Conservation (phyloP, 192 early-diverging fungal species). For the Mortierella claussenii region DNA sequence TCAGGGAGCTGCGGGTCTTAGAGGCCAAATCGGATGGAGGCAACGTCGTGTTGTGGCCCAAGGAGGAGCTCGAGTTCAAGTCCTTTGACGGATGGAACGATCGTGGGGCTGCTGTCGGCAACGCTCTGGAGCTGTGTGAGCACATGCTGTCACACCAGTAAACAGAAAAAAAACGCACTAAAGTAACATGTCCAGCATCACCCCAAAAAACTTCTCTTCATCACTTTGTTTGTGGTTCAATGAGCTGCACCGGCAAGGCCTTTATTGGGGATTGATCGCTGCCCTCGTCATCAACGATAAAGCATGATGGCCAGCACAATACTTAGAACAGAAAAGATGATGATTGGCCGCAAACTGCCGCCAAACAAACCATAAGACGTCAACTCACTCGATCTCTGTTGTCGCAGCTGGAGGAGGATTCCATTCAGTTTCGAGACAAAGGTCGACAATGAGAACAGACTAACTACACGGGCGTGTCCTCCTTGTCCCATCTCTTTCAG, state of each 20-base stretch:
- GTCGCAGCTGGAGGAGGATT: conserved; percentile 59
- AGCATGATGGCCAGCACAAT: conserved; percentile 14
- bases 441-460: conserved; percentile 69
- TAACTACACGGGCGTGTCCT: conserved; percentile 70
- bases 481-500: conserved; percentile 68
- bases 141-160: conserved; percentile 28
- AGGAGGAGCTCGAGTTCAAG: conserved; percentile 48
- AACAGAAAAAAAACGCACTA: not conserved
- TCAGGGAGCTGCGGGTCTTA: conserved; percentile 20
- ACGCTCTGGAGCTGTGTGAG: conserved; percentile 45
- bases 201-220: no score
- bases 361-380: conserved; percentile 12
- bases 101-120: conserved; percentile 40
- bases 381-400: not conserved
- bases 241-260: no score
- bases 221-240: no score
- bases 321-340: conserved; percentile 6
- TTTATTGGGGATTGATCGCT: no score
- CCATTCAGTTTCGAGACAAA: conserved; percentile 78
- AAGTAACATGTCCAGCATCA: no score
- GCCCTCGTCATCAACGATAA: not conserved
- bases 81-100: conserved; percentile 43
- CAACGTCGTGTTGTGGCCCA: conserved; percentile 45
- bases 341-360: not conserved
- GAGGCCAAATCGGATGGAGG: conserved; percentile 33